A percentile compares a stretch with the other conserved stretches of the same genome.
phyloP scores from a whole-genome alignment of 805 yeast genomes.

The Ogataea minuta region DNA sequence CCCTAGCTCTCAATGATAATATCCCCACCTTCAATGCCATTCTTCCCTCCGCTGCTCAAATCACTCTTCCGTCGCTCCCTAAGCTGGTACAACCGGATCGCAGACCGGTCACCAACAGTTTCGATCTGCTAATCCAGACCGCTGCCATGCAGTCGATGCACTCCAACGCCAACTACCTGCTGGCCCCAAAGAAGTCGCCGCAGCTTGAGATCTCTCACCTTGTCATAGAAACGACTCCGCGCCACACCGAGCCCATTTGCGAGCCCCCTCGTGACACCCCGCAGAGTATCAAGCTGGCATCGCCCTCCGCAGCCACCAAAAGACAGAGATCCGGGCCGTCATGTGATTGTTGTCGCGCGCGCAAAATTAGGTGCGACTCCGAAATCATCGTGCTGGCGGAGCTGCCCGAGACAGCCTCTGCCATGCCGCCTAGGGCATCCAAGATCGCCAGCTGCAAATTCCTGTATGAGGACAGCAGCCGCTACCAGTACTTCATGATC shows the following conservation, averaged over 20 bases:
- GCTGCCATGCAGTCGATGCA: conserved; percentile 30
- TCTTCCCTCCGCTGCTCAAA: conserved; percentile 12
- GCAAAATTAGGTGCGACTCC: conserved; percentile 76
- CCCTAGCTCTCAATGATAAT: conserved; percentile 28
- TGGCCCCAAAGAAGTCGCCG: conserved; percentile 20
- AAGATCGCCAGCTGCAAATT: conserved; percentile 33
- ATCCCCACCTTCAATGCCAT: conserved; percentile 28
- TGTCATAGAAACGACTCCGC: conserved; percentile 12
- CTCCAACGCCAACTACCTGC: conserved; percentile 1
- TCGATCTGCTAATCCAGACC: conserved; percentile 33
- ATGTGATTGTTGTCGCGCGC: conserved; percentile 65
- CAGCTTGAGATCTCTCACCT: conserved; percentile 22
- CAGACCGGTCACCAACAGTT: conserved; percentile 4
- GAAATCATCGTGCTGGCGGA: conserved; percentile 40
- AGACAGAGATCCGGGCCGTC: conserved; percentile 74
- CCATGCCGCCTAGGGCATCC: conserved; percentile 12
- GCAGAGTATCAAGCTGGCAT: conserved; percentile 30
- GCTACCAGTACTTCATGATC: conserved; percentile 32
- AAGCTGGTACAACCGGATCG: conserved; percentile 10
- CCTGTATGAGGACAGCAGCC: conserved; percentile 22
- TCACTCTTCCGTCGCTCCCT: conserved; percentile 5
- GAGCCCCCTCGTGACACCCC: neutral
- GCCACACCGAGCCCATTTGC: neutral
- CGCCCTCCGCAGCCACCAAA: conserved; percentile 32
- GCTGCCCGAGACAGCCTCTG: conserved; percentile 11